These are phyloP conservation scores for Rhypophila decipiens DNA, from an alignment of 495 filamentous ascomycete species.

Conservation along the genomic window DNA sequence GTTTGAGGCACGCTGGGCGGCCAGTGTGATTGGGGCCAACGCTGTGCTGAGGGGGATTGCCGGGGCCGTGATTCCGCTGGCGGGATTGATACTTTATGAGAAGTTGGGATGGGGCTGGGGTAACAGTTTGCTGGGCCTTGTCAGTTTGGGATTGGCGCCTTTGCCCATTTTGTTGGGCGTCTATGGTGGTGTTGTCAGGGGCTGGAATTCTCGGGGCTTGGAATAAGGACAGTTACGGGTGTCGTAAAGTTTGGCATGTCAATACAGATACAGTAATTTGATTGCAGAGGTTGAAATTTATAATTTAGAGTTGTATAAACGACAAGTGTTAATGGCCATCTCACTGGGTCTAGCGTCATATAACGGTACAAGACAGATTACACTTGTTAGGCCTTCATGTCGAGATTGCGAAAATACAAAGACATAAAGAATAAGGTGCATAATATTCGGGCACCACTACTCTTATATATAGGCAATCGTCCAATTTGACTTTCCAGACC, in stretches of 20 bases:
- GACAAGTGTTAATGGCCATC: no score
- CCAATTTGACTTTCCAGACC: no score
- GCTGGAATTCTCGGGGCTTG: no score
- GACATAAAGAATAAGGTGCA: no score
- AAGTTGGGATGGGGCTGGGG: conserved; percentile 55
- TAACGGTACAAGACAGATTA: no score
- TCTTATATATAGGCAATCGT: no score
- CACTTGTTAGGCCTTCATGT: no score
- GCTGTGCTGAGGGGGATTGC: conserved; percentile 46
- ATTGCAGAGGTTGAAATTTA: neutral
- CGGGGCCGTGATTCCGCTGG: conserved; percentile 47
- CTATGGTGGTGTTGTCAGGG: neutral
- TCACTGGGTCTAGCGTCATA: no score
- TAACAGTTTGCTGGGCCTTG: conserved; percentile 50
- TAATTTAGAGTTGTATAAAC: no score
- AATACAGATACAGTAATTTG: neutral
- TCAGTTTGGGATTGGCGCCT: conserved; percentile 28
- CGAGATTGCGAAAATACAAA: no score
- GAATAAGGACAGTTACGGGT: neutral
- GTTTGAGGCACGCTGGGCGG: conserved; percentile 33
- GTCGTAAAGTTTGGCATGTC: neutral
- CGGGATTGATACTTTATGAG: conserved; percentile 46
- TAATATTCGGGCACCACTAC: no score
- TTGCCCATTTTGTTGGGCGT: neutral
- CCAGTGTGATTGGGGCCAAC: conserved; percentile 45